Percentiles rank a stretch among this genome's conserved stretches.
These are phyloP conservation scores for Gossypium bickii DNA, from an alignment of 345 rosid species.

Conservation along the genomic window DNA sequence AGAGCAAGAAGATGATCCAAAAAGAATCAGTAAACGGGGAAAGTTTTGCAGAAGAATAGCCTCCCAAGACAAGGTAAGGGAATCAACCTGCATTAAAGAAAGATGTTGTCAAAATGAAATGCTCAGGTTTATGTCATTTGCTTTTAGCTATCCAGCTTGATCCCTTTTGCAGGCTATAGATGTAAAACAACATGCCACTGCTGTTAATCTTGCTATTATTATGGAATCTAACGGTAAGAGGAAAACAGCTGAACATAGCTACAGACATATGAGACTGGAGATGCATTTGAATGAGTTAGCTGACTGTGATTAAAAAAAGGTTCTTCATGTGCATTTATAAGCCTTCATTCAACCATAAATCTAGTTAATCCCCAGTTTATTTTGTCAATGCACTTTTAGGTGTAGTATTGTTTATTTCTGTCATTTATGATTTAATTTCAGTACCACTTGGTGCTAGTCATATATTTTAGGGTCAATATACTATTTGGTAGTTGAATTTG, in stretches of 20 bases:
- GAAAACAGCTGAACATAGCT: neutral
- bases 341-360: constrained; percentile 1
- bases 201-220: neutral
- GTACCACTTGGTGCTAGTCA: neutral
- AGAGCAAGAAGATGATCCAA: neutral
- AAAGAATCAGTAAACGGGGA: neutral
- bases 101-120: neutral
- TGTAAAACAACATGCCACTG: neutral
- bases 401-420: neutral
- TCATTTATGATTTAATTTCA: neutral
- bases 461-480: neutral
- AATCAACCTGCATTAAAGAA: neutral
- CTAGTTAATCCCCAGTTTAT: neutral
- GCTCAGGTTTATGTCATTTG: neutral
- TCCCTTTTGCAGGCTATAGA: constrained; percentile 2
- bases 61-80: neutral
- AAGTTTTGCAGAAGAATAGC: neutral
- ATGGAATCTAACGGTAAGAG: neutral
- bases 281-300: neutral
- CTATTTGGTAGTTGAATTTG: too few relatives aligned
- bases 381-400: neutral
- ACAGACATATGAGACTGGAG: neutral
- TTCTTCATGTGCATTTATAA: neutral
- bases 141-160: neutral
- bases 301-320: neutral